Percentiles rank a stretch among this genome's conserved stretches.
phyloP scores from a whole-genome alignment of 352 stramenopile genomes.

The Pythium insidiosum region DNA sequence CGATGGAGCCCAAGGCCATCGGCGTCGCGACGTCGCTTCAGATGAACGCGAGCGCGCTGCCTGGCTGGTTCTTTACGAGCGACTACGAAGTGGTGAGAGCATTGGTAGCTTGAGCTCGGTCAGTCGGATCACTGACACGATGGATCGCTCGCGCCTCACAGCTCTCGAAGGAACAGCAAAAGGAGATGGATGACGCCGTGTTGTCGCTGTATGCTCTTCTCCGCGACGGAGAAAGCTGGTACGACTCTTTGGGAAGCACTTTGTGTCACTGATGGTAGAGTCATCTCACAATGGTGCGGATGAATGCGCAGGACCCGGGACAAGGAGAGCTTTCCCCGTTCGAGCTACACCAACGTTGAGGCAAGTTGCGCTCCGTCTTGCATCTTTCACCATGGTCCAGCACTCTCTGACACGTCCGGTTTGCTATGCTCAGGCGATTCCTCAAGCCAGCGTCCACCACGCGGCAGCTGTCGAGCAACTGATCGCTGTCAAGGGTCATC shows the following conservation, averaged over 20 bases:
- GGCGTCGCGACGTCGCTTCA: conserved; percentile 47
- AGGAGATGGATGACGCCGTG: conserved; percentile 32
- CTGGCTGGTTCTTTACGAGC: conserved; percentile 61
- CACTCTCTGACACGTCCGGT: neutral
- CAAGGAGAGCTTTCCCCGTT: conserved; percentile 74
- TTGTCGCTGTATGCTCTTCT: conserved; percentile 57
- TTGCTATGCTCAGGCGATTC: conserved; percentile 23
- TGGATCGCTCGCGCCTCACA: too few species aligned
- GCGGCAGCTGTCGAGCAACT: conserved; percentile 22
- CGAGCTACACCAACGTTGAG: conserved; percentile 64
- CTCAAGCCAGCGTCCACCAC: conserved; percentile 18
- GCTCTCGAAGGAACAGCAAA: conserved; percentile 34
- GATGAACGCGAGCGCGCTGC: conserved; percentile 27
- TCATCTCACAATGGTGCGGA: too few species aligned
- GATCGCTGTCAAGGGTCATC: conserved; percentile 40
- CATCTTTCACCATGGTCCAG: too few species aligned
- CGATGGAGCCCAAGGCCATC: conserved; percentile 24
- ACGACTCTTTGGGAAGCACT: too few species aligned
- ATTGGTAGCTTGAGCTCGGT: too few species aligned
- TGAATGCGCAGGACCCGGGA: conserved; percentile 55
- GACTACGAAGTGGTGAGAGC: conserved; percentile 39
- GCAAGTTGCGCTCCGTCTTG: too few species aligned
- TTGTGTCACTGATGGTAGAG: too few species aligned
- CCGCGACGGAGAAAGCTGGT: conserved; percentile 69
- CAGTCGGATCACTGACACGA: too few species aligned